Evolutionary conservation across 208 protist genomes (phyloP), one percentile per base, ranked within the genome.

Genomic region (Trypanosoma theileri): DNA sequence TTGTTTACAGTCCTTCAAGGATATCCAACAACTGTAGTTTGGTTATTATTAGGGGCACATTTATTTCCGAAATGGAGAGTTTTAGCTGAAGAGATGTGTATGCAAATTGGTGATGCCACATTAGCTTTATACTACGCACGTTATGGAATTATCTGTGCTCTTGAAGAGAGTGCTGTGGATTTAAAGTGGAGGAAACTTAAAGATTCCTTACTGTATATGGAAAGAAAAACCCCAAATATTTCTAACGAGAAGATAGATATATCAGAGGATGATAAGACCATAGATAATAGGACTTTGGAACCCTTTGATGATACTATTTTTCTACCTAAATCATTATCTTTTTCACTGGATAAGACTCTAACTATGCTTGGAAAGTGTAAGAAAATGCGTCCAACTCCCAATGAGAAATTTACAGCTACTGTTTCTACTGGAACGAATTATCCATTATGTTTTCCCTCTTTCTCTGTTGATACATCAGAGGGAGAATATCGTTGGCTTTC

Each of bases 1-100:
- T 22, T 75, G 44, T 56, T 69, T 65, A 57, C 64, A 44, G 54
- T 60, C 50, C 55, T 75, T 6, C 66, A 79, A 46, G 41, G 61
- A 35, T 63, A 35, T 40, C 66, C 66, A 48, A 56, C 26, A 24
- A 59, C 66, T 8, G 14, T 56, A 14, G 53, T 55, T 10, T 73
- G 41, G 66, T 54, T 78, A 7, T 4, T 65, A 26, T 28, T 22
- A n/a, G 59, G 58, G 31, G 40, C 64, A 16, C 61, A 9, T 19
- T 28, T 78, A 21, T 42, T 65, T 10, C 53, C 65, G n/a, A 26
- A 28, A 45, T 78, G 73, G 73, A 31, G 55, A 50, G 19, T 10
- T 16, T 17, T 69, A 9, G 9, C 59, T 16, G 9, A 65, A 28
- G 54, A 60, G 11, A 41, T 59, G 42, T 46, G 35, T 45, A 22